A percentile compares a stretch with the other conserved stretches of the same genome.
These are phyloP conservation scores for Kondoa malvinella DNA, from an alignment of 768 basidiomycete species.

Conservation along the genomic window DNA sequence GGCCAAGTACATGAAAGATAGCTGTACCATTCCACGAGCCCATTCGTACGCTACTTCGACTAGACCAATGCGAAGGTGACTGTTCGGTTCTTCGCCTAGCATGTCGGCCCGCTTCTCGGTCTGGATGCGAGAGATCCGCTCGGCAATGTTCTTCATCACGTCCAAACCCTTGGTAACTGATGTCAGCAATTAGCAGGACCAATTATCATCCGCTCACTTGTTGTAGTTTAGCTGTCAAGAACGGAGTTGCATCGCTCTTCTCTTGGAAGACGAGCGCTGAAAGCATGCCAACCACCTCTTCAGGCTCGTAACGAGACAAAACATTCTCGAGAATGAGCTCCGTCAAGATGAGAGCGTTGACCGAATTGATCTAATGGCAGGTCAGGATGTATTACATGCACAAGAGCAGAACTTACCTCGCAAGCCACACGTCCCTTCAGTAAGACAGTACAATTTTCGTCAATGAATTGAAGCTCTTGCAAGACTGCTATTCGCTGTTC, in stretches of 20 bases:
- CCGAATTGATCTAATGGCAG: constrained; percentile 98
- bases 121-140: constrained; percentile 63
- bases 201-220: constrained; percentile 34
- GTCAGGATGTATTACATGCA: not conserved
- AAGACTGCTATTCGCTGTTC: constrained; percentile 83
- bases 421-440: constrained; percentile 96
- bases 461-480: constrained; percentile 78
- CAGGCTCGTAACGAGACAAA: constrained; percentile 71
- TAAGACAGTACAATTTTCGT: constrained; percentile 85
- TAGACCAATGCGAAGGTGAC: constrained; percentile 71
- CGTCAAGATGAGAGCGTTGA: constrained; percentile 87
- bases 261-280: constrained; percentile 98
- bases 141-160: constrained; percentile 57
- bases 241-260: constrained; percentile 78
- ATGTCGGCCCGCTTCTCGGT: constrained; percentile 51
- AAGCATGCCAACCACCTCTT: constrained; percentile 86
- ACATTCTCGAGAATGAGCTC: constrained; percentile 95
- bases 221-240: constrained; percentile 59
- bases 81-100: constrained; percentile 40
- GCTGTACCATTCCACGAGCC: constrained; percentile 88
- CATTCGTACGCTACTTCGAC: constrained; percentile 97
- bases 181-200: not conserved
- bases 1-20: not conserved
- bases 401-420: constrained; percentile 56
- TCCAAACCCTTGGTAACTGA: constrained; percentile 43